Evolutionary conservation across 2,329 filamentous ascomycete genomes (phyloP).

Genomic region (Cladosporium colombiae): DNA sequence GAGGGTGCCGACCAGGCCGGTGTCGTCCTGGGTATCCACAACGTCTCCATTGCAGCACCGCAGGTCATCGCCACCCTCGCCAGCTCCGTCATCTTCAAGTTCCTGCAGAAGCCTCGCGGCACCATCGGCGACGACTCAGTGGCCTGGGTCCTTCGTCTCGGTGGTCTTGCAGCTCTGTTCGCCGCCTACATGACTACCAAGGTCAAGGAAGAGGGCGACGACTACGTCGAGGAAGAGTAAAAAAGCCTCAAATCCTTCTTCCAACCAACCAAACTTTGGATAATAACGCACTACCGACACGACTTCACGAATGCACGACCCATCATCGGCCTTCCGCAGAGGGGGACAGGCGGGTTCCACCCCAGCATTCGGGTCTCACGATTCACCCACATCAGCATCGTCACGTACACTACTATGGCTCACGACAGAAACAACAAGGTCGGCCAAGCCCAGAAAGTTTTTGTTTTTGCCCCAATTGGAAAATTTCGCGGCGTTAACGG

Average conservation of each 20-base stretch:
- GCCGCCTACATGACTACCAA: slow-evolving; percentile 72
- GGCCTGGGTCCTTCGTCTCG: slow-evolving; percentile 80
- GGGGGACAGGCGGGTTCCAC: neutral
- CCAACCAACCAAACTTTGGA: neutral
- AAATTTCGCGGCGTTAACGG: neutral
- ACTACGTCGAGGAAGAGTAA: slow-evolving; percentile 5
- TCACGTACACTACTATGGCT: neutral
- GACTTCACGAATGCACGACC: slow-evolving; percentile 5
- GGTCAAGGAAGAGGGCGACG: slow-evolving; percentile 60
- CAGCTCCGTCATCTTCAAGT: slow-evolving; percentile 79
- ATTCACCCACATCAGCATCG: neutral
- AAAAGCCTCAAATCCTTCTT: neutral
- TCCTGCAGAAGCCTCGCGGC: slow-evolving; percentile 84
- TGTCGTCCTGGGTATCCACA: slow-evolving; percentile 91
- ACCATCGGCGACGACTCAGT: slow-evolving; percentile 84
- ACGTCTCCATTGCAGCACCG: slow-evolving; percentile 87
- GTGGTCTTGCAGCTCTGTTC: slow-evolving; percentile 74
- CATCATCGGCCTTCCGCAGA: neutral
- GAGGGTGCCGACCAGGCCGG: slow-evolving; percentile 73
- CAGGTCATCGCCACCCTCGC: slow-evolving; percentile 88
- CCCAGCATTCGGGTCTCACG: slow-evolving; percentile 5
- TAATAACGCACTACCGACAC: neutral
- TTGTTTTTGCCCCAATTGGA: neutral
- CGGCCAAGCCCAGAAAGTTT: neutral
- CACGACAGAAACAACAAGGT: neutral